Conservation (phyloP, 2,329 filamentous ascomycete genomes). For the Claviceps africana region DNA sequence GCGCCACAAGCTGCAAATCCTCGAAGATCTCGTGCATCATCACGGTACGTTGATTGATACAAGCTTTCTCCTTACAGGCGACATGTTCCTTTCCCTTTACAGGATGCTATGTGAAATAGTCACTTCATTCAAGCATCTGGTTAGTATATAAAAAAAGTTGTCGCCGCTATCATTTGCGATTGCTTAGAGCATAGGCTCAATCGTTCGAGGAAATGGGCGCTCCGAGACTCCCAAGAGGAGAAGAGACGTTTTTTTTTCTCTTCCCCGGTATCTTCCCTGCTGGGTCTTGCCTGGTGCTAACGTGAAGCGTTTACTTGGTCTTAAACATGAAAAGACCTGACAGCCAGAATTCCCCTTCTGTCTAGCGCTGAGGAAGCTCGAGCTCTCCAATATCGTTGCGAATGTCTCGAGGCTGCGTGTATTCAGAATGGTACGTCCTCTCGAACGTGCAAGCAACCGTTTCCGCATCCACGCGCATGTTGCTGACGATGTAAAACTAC, state of each 20-base stretch:
- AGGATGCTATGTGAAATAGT: background rate
- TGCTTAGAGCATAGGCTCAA: background rate
- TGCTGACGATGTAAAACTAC: background rate
- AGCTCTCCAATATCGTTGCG: conserved; percentile 42
- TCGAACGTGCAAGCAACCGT: background rate
- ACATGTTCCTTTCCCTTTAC: background rate
- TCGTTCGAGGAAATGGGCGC: background rate
- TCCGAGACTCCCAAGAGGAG: background rate
- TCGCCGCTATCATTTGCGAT: background rate
- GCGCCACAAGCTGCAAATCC: conserved; percentile 37
- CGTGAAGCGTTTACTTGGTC: background rate
- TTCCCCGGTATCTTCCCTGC: background rate
- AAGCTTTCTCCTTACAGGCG: background rate
- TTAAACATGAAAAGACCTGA: conserved; percentile 11
- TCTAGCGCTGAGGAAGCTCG: conserved; percentile 45
- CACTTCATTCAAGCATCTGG: conserved; percentile 2
- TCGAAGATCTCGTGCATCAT: conserved; percentile 33
- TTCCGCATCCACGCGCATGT: background rate
- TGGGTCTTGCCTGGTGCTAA: conserved; percentile 2
- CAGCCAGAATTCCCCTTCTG: conserved; percentile 26
- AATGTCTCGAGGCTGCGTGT: conserved; percentile 41
- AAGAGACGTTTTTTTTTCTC: too few species aligned
- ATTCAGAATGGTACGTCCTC: conserved; percentile 21
- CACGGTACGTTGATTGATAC: conserved; percentile 27
- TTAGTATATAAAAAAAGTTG: background rate